These are phyloP conservation scores for Botrytis squamosa DNA, from an alignment of 2,329 filamentous ascomycete genomes.

Conservation along the genomic window DNA sequence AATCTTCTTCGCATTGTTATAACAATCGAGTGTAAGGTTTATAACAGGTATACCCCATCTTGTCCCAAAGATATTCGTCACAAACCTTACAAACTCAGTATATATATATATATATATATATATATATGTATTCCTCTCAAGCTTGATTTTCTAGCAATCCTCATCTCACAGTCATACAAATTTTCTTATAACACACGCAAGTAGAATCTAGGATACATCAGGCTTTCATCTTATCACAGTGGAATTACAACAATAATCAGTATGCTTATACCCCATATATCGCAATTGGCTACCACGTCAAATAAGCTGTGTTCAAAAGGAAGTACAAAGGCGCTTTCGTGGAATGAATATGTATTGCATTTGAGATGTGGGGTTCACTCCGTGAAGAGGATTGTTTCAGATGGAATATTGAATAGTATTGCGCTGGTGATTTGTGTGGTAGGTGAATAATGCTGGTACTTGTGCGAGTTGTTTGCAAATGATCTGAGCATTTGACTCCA, in stretches of 20 bases:
- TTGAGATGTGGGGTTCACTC: not conserved
- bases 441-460: no score
- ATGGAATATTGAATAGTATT: not conserved
- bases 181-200: not conserved
- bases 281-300: no score
- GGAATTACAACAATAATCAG: not conserved
- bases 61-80: not conserved
- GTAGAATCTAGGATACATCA: not conserved
- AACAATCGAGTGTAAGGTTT: not conserved
- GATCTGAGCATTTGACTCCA: not conserved
- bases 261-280: no score
- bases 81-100: not conserved
- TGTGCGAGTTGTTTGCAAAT: not conserved
- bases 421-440: not conserved
- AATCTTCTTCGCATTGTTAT: not conserved
- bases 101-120: not conserved
- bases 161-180: not conserved
- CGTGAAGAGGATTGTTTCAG: not conserved
- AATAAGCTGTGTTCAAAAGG: not conserved
- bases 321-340: not conserved
- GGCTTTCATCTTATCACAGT: not conserved
- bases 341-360: not conserved
- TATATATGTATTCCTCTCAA: no score
- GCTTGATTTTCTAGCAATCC: no score
- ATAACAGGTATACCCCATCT: not conserved